Evolutionary conservation across 306 rosid species (phyloP).

Genomic region (Astragalus membranaceus): DNA sequence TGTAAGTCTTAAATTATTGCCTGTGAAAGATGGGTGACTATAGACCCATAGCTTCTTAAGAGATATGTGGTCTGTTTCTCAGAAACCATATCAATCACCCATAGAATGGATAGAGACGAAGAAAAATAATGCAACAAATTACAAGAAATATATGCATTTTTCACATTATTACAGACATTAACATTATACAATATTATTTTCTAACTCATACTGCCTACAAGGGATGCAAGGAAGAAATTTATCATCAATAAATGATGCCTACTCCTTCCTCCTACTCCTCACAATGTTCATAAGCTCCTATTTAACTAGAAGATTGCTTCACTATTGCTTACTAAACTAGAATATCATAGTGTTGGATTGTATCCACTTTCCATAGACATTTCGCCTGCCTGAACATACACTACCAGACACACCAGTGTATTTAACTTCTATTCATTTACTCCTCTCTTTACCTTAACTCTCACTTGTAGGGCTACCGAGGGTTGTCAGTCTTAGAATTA

Average conservation of each 20-base stretch:
- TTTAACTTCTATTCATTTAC: neutral
- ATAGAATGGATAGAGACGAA: neutral
- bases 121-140: neutral
- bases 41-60: neutral
- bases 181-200: slow-evolving; percentile 13
- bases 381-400: slow-evolving; percentile 12
- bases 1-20: neutral
- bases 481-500: slow-evolving; percentile 37
- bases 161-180: slow-evolving; percentile 21
- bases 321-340: slow-evolving; percentile 18
- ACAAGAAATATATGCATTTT: slow-evolving; percentile 19
- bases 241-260: slow-evolving; percentile 8
- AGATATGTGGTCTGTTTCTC: slow-evolving; percentile 13
- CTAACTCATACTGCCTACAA: neutral
- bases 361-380: neutral
- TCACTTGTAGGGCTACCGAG: slow-evolving; percentile 2
- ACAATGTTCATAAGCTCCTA: slow-evolving; percentile 29
- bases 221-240: slow-evolving; percentile 16
- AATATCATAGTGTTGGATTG: slow-evolving; percentile 19
- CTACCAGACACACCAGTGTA: slow-evolving; percentile 20
- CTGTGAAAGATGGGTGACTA: slow-evolving; percentile 10
- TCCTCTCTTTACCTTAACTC: neutral
- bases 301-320: slow-evolving; percentile 14
- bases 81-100: neutral
- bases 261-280: slow-evolving; percentile 20